Conservation (phyloP, 2,329 filamentous ascomycete genomes). For the Venturia nashicola region DNA sequence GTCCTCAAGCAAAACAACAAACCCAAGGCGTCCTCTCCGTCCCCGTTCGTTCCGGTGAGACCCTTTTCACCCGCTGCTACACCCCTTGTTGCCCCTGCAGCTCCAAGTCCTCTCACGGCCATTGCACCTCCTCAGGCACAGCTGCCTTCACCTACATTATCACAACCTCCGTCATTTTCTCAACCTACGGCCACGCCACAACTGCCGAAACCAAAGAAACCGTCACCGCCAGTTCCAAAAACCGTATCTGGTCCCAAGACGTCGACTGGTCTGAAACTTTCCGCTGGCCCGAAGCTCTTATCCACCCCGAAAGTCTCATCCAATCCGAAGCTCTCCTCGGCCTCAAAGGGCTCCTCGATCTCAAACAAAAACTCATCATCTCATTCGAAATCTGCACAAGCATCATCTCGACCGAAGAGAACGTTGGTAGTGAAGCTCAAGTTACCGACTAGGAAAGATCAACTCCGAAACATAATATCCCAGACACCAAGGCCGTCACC, state of each 20-base stretch:
- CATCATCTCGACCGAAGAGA: not conserved
- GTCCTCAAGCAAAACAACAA: not conserved
- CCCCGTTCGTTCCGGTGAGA: not conserved
- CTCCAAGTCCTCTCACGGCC: not conserved
- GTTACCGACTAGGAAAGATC: not conserved
- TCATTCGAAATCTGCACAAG: not conserved
- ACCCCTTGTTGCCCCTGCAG: not conserved
- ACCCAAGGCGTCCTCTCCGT: not conserved
- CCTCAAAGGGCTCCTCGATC: not conserved
- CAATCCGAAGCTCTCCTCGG: not conserved
- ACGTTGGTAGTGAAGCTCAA: not conserved
- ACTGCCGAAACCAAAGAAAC: not conserved
- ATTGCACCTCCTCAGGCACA: not conserved
- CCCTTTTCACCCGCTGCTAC: not conserved
- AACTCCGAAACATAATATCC: not conserved
- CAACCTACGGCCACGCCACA: not conserved
- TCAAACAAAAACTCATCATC: not conserved
- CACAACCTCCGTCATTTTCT: not conserved
- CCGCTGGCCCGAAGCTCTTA: not conserved
- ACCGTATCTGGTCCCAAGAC: not conserved
- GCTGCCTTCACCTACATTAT: slow-evolving; percentile 3
- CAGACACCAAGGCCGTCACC: not conserved
- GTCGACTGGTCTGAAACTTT: not conserved
- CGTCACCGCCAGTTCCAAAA: not conserved
- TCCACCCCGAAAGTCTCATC: not conserved